Evolutionary conservation across 768 basidiomycete genomes (phyloP), one percentile per base, ranked within the genome.

Genomic region (Hydnomerulius pinastri): DNA sequence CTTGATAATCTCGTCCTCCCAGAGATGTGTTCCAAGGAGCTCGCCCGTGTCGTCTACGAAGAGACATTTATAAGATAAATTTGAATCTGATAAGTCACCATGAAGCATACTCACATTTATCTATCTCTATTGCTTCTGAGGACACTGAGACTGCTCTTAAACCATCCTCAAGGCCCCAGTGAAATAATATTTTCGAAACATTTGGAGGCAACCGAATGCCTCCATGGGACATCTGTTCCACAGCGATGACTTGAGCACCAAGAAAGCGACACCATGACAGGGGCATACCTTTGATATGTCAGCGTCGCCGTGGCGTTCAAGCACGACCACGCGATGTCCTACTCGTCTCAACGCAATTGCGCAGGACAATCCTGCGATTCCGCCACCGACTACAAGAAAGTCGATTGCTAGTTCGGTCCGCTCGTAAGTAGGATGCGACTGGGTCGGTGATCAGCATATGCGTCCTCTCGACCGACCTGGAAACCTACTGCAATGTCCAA

Each of bases 271-370:
- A 18, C 18, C 4, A 7, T 40, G 18, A 3, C 18, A 18, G 25
- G 33, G 38, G 48, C 45, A 56, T 66, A 74, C 75, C 49, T 68
- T 68, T 29, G 62, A 64, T 28, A 48, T 46, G n/a, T 71, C 63
- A n/a, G 69, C 69, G 13, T 74, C 76, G 48, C 73, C 70, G 15
- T 63, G 66, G 51, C 73, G 69, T 60, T 86, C 85, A 18, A 86
- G 62, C 2, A 87, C 74, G 2, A 75, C 68, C n/a, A 85, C 84
- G 27, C 71, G 67, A 65, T 87, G 85, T 6, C 85, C 85, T 6
- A 77, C 77, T 56, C 74, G 75, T 38, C 73, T 73, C 35, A 87
- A 71, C 13, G 78, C 71, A 56, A 76, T 78, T 4, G 84, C 84
- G 29, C 76, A 69, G 3, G 83, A 76, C 41, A 84, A 67, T 9